These are phyloP conservation scores for Skeletonema marinoi DNA, from an alignment of 108 stramenopile species.

Conservation along the genomic window DNA sequence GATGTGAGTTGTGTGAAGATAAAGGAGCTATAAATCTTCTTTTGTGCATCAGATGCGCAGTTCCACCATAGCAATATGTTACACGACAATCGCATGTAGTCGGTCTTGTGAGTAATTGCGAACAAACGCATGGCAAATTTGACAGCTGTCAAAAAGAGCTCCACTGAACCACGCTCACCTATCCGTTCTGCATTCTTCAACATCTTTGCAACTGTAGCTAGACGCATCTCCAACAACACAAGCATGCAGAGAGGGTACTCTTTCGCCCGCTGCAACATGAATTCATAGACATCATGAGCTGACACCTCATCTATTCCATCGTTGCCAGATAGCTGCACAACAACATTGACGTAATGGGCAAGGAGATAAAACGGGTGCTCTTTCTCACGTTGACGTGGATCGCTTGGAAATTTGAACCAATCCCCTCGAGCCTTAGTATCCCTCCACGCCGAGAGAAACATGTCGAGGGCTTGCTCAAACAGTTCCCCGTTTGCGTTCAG, in stretches of 20 bases:
- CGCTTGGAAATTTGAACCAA: slow-evolving; percentile 7
- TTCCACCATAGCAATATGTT: too few relatives aligned
- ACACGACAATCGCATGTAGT: too few relatives aligned
- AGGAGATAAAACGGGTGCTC: neutral
- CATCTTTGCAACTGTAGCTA: slow-evolving; percentile 2
- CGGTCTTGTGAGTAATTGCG: too few relatives aligned
- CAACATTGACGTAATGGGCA: neutral
- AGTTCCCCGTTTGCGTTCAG: slow-evolving; percentile 9
- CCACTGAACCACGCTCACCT: slow-evolving; percentile 4
- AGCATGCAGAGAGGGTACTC: slow-evolving; percentile 9
- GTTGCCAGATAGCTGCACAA: neutral
- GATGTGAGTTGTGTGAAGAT: too few relatives aligned
- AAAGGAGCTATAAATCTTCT: too few relatives aligned
- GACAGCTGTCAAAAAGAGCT: neutral
- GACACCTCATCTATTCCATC: neutral
- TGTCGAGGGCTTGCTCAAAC: slow-evolving; percentile 7
- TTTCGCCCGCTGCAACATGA: slow-evolving; percentile 14
- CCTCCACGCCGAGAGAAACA: slow-evolving; percentile 3
- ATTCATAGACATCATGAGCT: slow-evolving; percentile 8
- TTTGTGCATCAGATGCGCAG: too few relatives aligned
- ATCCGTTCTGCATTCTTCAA: slow-evolving; percentile 4
- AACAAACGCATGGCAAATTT: slow-evolving; percentile 1
- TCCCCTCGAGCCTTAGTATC: neutral
- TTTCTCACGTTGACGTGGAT: slow-evolving; percentile 17
- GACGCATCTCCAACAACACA: slow-evolving; percentile 4